Conservation (phyloP, 2,329 filamentous ascomycete genomes). For the Hirsutella minnesotensis region DNA sequence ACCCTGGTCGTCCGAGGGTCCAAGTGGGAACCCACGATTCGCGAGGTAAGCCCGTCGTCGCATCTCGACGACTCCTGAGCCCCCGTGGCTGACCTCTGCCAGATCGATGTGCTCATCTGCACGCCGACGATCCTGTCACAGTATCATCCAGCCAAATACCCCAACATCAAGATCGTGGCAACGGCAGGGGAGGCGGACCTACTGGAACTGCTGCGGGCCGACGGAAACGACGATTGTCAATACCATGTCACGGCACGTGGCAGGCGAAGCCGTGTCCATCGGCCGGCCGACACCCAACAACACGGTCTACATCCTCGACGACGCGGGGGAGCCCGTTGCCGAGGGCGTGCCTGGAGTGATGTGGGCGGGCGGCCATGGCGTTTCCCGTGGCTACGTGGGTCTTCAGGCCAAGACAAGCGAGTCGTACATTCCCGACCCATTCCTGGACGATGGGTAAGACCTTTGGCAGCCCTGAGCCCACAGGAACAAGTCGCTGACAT, state of each 20-base stretch:
- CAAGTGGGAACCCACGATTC: slow-evolving; percentile 33
- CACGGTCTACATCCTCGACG: slow-evolving; percentile 40
- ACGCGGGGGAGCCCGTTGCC: slow-evolving; percentile 27
- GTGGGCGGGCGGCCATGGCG: slow-evolving; percentile 45
- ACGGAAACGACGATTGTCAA: slow-evolving; percentile 50
- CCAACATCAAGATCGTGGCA: slow-evolving; percentile 38
- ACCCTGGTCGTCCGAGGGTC: slow-evolving; percentile 40
- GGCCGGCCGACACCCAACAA: slow-evolving; percentile 46
- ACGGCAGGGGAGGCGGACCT: slow-evolving; percentile 42
- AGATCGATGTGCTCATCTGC: slow-evolving; percentile 41
- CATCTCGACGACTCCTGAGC: too few species aligned
- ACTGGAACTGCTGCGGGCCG: slow-evolving; percentile 47
- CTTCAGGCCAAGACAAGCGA: slow-evolving; percentile 36
- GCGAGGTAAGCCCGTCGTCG: slow-evolving; percentile 24
- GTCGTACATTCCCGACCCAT: slow-evolving; percentile 38
- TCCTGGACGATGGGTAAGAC: slow-evolving; percentile 35
- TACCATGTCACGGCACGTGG: slow-evolving; percentile 38
- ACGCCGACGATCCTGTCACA: slow-evolving; percentile 43
- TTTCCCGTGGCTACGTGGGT: slow-evolving; percentile 44
- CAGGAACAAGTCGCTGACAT: slow-evolving; percentile 2
- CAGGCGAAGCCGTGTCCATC: slow-evolving; percentile 36
- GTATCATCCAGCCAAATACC: slow-evolving; percentile 32
- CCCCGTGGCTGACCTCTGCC: too few species aligned
- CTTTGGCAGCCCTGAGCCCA: not conserved
- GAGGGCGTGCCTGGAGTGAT: slow-evolving; percentile 38